Evolutionary conservation across 495 filamentous ascomycete species (phyloP), one percentile per base, ranked within the genome.

Genomic region (Darksidea phi): DNA sequence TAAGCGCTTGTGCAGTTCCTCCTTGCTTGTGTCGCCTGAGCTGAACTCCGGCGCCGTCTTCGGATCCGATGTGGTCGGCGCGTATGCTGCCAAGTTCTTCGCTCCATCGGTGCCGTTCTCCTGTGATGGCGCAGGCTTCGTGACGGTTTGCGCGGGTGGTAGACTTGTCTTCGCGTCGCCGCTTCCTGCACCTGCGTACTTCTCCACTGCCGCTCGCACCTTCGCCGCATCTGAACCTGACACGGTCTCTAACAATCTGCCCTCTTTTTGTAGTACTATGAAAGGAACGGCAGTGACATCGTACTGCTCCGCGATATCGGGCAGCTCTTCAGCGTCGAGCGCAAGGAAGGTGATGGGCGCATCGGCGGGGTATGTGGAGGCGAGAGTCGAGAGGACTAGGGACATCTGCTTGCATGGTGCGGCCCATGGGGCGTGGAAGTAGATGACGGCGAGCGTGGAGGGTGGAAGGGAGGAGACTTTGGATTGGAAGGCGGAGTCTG

Each of bases 401-500:
- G 83, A 82, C 91, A 96, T 96, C 75, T 96, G 91, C 54, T 87
- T 81, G 78, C 94, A 97, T 12, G 91, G 94, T 26, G 88, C 90
- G n/a, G 95, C 94, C 94, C 95, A 97, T 67, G 91, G 87, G 0
- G 95, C 88, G 75, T 96, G 86, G 78, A 97, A 97, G 72, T 91
- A 96, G 67, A 96, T 82, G 66, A 96, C 83, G 48, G 89, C 76
- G 36, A 96, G 82, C 11, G 87, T 80, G 6, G 84, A 79, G 4
- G 85, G 66, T 0, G 88, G 82, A 15, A 92, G 80, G 18, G 84
- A 77, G 48, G 79, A 73, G 55, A 89, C 71, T 71, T 88, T 79
- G 34, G 80, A 66, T 37, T 80, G 72, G 82, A 94, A 97, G 64
- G 82, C 82, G 57, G 79, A 74, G 59, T 87, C 83, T 54, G 78